Evolutionary conservation across 2,329 filamentous ascomycete genomes (phyloP), one percentile per base, ranked within the genome.

Genomic region (Aureobasidium musti): DNA sequence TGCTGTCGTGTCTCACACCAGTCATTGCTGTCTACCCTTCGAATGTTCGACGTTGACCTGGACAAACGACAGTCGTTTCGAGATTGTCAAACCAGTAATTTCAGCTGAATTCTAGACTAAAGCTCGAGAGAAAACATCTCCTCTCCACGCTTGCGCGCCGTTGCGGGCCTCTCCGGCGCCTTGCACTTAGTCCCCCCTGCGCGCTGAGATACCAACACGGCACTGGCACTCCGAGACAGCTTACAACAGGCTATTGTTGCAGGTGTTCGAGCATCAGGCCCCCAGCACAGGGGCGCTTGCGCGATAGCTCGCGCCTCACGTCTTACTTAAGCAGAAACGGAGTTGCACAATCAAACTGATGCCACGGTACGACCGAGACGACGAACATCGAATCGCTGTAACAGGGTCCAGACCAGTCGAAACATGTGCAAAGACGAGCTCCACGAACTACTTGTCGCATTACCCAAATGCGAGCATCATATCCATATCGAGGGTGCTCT

Each of bases 401-500:
- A 33, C 60, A 41, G 47, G 11, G 10, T 23, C 47, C 13, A n/a
- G 17, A 33, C 21, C 35, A 41, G 41, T 21, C 47, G 60, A 33
- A 41, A 63, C 26, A 63, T 63, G 60, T 63, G 60, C 60, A 63
- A 33, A 21, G 35, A 26, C 35, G 10, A 53, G 17, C n/a, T 66
- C 4, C 52, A 57, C 17, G 43, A 56, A 17, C 37, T 67, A 17
- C 45, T 67, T 13, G 21, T 59, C 41, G 37, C 43, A 35, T 14
- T 67, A 23, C 57, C 65, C 6, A 67, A 67, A 37, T 59, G 47
- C 23, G 65, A 67, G 21, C 57, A 61, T 23, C 65, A 67, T 28
- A 37, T 67, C n/a, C 65, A 67, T 23, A 59, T 67, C 3, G 65
- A 67, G 28, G 65, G 65, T n/a, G 47, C 65, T 17, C 56, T 67